phyloP scores from a whole-genome alignment of 306 rosid genomes.

The Prunus dulcis region DNA sequence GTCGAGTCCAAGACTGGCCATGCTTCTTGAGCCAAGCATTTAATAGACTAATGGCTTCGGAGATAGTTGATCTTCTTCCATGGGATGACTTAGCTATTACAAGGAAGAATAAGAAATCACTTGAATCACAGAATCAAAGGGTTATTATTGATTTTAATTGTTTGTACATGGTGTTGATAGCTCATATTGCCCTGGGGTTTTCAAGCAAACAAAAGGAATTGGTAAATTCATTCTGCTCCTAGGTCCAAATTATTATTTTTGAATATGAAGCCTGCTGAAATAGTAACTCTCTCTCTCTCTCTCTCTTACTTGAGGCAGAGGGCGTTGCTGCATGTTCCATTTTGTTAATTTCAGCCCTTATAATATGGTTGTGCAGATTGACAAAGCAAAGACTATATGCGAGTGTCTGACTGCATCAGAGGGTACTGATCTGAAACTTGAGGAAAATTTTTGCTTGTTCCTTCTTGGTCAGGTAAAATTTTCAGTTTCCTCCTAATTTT shows the following conservation, averaged over 20 bases:
- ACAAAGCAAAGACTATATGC: slow-evolving; percentile 67
- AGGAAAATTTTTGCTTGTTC: slow-evolving; percentile 72
- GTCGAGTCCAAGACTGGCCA: slow-evolving; percentile 95
- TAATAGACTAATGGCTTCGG: slow-evolving; percentile 65
- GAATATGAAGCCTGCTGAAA: neutral
- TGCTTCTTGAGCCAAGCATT: slow-evolving; percentile 84
- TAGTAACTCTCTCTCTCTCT: neutral
- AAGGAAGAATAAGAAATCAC: slow-evolving; percentile 88
- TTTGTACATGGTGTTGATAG: slow-evolving; percentile 66
- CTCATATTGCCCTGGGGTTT: slow-evolving; percentile 89
- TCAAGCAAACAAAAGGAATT: slow-evolving; percentile 73
- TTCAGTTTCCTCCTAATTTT: slow-evolving; percentile 15
- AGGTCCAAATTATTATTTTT: slow-evolving; percentile 3
- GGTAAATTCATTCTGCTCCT: slow-evolving; percentile 50
- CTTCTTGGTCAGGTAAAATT: slow-evolving; percentile 78
- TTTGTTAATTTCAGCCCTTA: slow-evolving; percentile 7
- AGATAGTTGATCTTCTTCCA: slow-evolving; percentile 89
- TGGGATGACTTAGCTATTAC: slow-evolving; percentile 75
- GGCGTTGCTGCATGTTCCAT: neutral
- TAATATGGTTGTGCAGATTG: slow-evolving; percentile 52
- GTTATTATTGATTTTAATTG: slow-evolving; percentile 76
- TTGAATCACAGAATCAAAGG: slow-evolving; percentile 91
- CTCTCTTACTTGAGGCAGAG: neutral
- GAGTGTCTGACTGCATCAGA: slow-evolving; percentile 85
- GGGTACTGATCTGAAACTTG: slow-evolving; percentile 81